Evolutionary conservation across 352 stramenopile genomes (phyloP).

Genomic region (Phytophthora colocasiae): DNA sequence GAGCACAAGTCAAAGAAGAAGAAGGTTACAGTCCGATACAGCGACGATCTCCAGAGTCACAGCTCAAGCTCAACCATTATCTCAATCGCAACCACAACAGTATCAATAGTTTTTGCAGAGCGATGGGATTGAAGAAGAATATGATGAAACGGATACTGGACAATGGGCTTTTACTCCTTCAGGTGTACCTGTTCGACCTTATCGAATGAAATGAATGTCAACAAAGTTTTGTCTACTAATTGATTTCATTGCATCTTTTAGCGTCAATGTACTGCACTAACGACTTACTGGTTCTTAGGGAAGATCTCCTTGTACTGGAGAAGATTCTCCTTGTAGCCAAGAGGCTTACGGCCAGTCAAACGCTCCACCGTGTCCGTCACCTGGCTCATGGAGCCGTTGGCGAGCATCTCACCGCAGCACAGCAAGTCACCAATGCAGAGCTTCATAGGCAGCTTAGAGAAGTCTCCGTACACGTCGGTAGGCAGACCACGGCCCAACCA

Average conservation of each 20-base stretch:
- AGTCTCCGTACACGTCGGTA: slow-evolving; percentile 20
- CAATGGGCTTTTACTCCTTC: slow-evolving; percentile 46
- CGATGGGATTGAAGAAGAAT: slow-evolving; percentile 33
- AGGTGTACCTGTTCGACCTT: slow-evolving; percentile 35
- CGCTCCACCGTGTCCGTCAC: slow-evolving; percentile 18
- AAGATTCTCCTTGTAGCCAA: slow-evolving; percentile 23
- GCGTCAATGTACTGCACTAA: slow-evolving; percentile 2
- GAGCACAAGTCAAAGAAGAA: slow-evolving; percentile 16
- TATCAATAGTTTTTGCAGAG: slow-evolving; percentile 27
- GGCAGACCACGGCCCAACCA: slow-evolving; percentile 23
- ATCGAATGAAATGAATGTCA: slow-evolving; percentile 25
- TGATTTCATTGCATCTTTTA: slow-evolving; percentile 4
- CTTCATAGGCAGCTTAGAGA: slow-evolving; percentile 29
- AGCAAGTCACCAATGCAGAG: slow-evolving; percentile 26
- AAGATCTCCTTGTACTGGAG: slow-evolving; percentile 31
- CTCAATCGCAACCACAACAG: slow-evolving; percentile 18
- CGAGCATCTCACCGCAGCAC: slow-evolving; percentile 25
- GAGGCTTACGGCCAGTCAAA: slow-evolving; percentile 21
- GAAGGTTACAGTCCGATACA: slow-evolving; percentile 34
- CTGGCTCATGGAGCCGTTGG: slow-evolving; percentile 27
- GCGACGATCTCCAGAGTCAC: slow-evolving; percentile 6
- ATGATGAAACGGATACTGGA: slow-evolving; percentile 36
- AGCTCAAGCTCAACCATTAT: slow-evolving; percentile 13
- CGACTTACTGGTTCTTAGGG: slow-evolving; percentile 19
- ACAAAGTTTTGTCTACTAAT: slow-evolving; percentile 2